phyloP scores from a whole-genome alignment of 768 basidiomycete genomes.

The Tricholoma furcatifolium region DNA sequence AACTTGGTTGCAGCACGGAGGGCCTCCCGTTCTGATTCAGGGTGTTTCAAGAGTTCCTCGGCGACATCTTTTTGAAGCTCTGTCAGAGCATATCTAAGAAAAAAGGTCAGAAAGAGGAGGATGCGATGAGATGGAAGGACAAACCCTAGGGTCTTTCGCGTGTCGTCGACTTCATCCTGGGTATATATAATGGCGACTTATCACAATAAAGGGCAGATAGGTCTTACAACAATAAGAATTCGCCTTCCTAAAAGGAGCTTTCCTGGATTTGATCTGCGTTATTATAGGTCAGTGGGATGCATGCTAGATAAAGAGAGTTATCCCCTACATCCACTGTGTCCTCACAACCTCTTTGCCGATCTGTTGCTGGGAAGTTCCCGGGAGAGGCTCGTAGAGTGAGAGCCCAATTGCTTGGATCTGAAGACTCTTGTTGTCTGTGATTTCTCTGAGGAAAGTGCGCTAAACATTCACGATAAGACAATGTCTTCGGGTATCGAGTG shows the following conservation, averaged over 20 bases:
- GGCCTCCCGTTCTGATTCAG: slow-evolving; percentile 73
- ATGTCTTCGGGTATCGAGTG: slow-evolving; percentile 2
- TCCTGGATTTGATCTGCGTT: slow-evolving; percentile 59
- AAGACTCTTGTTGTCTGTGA: slow-evolving; percentile 69
- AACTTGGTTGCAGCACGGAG: slow-evolving; percentile 71
- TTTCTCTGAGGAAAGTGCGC: slow-evolving; percentile 83
- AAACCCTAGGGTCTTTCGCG: slow-evolving; percentile 85
- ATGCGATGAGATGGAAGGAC: slow-evolving; percentile 23
- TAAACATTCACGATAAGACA: slow-evolving; percentile 23
- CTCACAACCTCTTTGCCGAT: slow-evolving; percentile 85
- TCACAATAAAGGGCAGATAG: neutral
- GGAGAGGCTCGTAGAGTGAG: slow-evolving; percentile 89
- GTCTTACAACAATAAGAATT: slow-evolving; percentile 78
- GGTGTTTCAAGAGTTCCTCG: slow-evolving; percentile 56
- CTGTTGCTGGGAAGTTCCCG: slow-evolving; percentile 68
- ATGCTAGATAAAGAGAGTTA: slow-evolving; percentile 4
- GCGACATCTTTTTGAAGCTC: slow-evolving; percentile 92
- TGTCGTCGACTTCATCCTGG: slow-evolving; percentile 88
- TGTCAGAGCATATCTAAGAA: slow-evolving; percentile 78
- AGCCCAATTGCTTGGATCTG: slow-evolving; percentile 97
- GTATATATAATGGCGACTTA: neutral
- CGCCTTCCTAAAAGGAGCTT: slow-evolving; percentile 76
- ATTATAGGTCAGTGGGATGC: slow-evolving; percentile 1
- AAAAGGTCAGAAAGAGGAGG: neutral
- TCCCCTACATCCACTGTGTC: slow-evolving; percentile 91